Percentiles rank a stretch among this genome's conserved stretches.
These are phyloP conservation scores for Salix dunnii DNA, from an alignment of 345 rosid genomes.

Conservation along the genomic window DNA sequence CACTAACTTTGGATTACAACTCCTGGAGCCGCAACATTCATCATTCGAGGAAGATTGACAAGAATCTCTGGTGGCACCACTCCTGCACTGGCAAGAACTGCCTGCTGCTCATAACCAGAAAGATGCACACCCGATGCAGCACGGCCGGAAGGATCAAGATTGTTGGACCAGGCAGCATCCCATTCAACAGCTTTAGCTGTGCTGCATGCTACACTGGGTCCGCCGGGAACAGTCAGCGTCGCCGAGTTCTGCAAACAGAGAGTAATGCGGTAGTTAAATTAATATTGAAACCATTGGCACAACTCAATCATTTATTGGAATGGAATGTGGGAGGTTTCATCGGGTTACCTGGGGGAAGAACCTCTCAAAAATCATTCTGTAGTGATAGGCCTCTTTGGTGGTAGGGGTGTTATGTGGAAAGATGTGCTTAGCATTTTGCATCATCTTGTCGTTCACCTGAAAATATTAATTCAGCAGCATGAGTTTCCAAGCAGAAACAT, in stretches of 20 bases:
- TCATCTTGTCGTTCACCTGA: constrained; percentile 82
- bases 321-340: background rate
- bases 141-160: constrained; percentile 94
- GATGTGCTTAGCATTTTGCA: constrained; percentile 62
- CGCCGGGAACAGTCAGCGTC: constrained; percentile 79
- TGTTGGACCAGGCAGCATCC: constrained; percentile 79
- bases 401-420: constrained; percentile 80
- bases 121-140: constrained; percentile 89
- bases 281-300: background rate
- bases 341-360: constrained; percentile 77
- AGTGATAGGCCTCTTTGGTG: constrained; percentile 84
- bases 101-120: constrained; percentile 52
- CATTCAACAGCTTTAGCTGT: constrained; percentile 85
- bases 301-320: too few species aligned
- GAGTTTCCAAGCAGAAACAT: background rate
- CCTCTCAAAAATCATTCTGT: constrained; percentile 86
- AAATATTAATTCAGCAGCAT: background rate
- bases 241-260: constrained; percentile 64
- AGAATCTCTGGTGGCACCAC: constrained; percentile 37
- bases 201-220: constrained; percentile 87
- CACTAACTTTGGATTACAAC: constrained; percentile 48
- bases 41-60: constrained; percentile 38
- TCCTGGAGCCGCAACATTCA: constrained; percentile 39
- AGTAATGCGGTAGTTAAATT: background rate
- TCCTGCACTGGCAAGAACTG: constrained; percentile 20